Evolutionary conservation across 129 eudicot species (phyloP).

Genomic region (Lactuca sativa): DNA sequence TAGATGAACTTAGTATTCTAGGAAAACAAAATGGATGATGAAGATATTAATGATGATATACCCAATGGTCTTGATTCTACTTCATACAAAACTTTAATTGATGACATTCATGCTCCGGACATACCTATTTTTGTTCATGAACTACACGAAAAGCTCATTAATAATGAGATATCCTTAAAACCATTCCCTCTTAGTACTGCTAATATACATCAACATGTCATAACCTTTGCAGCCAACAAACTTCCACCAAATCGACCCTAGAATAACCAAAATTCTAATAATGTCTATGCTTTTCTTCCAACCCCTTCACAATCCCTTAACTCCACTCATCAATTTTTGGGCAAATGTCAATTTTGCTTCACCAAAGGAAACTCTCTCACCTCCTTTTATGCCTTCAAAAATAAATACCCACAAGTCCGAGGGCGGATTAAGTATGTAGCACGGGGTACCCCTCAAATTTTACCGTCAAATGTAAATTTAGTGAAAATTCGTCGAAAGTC

Average conservation of each 20-base stretch:
- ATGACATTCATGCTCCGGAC: not conserved
- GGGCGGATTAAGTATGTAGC: too few species aligned
- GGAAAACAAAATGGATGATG: not conserved
- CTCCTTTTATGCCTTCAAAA: constrained; percentile 9
- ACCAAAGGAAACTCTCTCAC: not conserved
- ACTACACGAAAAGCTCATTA: not conserved
- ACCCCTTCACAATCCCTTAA: not conserved
- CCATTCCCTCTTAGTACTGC: not conserved
- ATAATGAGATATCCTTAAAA: not conserved
- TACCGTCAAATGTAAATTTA: too few species aligned
- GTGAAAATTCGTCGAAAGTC: too few species aligned
- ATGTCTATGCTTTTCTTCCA: not conserved
- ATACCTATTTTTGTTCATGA: not conserved
- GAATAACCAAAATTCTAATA: not conserved
- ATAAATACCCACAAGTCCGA: not conserved
- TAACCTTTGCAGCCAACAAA: not conserved
- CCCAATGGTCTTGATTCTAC: not conserved
- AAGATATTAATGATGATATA: not conserved
- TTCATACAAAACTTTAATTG: not conserved
- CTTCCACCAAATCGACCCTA: not conserved
- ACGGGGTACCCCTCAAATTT: too few species aligned
- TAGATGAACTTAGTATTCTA: constrained; percentile 4
- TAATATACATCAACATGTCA: not conserved
- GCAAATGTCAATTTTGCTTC: constrained; percentile 1
- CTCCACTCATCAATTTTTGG: not conserved